These are phyloP conservation scores for Penicillium canescens DNA, from an alignment of 495 filamentous ascomycete species.

Conservation along the genomic window DNA sequence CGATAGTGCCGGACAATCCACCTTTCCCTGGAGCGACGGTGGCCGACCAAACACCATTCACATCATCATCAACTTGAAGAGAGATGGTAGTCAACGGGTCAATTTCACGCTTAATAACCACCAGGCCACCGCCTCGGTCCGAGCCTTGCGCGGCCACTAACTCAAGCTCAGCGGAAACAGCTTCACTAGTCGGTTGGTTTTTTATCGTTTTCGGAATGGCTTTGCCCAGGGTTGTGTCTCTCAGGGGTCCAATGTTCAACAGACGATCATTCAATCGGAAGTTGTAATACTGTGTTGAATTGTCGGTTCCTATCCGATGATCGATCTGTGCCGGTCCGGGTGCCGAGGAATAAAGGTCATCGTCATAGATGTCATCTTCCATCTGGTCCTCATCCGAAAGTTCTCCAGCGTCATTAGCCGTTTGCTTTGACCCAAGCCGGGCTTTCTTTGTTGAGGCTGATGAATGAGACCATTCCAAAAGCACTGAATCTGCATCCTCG, in stretches of 20 bases:
- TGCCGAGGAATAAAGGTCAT: constrained; percentile 66
- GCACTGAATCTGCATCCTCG: constrained; percentile 76
- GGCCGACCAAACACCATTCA: constrained; percentile 39
- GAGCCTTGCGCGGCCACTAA: constrained; percentile 71
- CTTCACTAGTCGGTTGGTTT: constrained; percentile 20
- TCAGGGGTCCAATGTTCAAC: constrained; percentile 74
- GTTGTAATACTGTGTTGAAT: constrained; percentile 52
- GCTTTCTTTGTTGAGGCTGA: constrained; percentile 44
- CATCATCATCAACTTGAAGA: constrained; percentile 29
- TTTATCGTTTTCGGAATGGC: constrained; percentile 19
- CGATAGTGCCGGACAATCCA: constrained; percentile 42
- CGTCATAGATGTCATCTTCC: constrained; percentile 67
- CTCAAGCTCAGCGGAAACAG: constrained; percentile 59
- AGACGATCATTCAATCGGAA: constrained; percentile 79
- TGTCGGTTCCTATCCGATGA: constrained; percentile 20
- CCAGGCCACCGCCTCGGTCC: constrained; percentile 67
- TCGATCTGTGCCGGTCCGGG: constrained; percentile 27
- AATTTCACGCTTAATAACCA: constrained; percentile 73
- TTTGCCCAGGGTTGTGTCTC: constrained; percentile 65
- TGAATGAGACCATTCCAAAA: constrained; percentile 76
- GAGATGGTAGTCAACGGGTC: constrained; percentile 67
- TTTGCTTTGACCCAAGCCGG: constrained; percentile 51
- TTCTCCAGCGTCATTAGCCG: constrained; percentile 42
- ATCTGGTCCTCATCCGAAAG: constrained; percentile 54
- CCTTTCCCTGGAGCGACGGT: constrained; percentile 17